Conservation (phyloP, 139 green algal species). For the Nannochloris sp. region DNA sequence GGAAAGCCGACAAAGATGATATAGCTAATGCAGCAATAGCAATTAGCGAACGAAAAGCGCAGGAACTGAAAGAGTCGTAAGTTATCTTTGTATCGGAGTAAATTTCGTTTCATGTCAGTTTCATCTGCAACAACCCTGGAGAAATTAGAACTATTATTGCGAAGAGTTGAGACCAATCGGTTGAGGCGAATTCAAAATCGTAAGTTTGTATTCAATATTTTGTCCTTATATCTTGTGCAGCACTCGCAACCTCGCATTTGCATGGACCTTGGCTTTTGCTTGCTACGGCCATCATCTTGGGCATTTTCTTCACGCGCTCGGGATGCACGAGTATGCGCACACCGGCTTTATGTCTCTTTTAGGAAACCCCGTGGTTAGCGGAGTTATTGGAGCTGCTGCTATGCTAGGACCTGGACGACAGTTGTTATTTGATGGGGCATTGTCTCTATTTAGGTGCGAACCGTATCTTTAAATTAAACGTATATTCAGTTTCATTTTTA, state of each 20-base stretch:
- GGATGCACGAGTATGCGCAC: conserved; percentile 34
- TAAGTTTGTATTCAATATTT: neutral
- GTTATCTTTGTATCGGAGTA: neutral
- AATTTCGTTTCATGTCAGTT: no score
- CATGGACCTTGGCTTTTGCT: conserved; percentile 64
- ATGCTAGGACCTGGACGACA: conserved; percentile 71
- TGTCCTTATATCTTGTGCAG: conserved; percentile 1
- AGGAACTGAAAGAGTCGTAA: conserved; percentile 41
- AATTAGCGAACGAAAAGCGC: conserved; percentile 24
- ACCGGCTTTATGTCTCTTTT: conserved; percentile 52
- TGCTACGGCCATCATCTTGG: conserved; percentile 79
- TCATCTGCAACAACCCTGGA: no score
- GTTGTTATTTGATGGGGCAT: conserved; percentile 62
- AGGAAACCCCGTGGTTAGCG: conserved; percentile 49
- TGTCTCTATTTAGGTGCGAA: conserved; percentile 37
- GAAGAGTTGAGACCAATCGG: no score
- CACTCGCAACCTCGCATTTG: conserved; percentile 51
- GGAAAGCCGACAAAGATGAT: conserved; percentile 9
- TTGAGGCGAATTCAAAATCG: no score
- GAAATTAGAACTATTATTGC: no score
- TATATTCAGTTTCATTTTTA: no score
- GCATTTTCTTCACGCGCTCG: conserved; percentile 59
- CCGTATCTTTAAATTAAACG: no score
- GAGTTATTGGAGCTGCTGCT: conserved; percentile 58
- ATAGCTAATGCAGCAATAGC: conserved; percentile 26